Base-by-base conservation (phyloP, 352 stramenopile species). In the Globisporangium rhizosaccharum region DNA sequence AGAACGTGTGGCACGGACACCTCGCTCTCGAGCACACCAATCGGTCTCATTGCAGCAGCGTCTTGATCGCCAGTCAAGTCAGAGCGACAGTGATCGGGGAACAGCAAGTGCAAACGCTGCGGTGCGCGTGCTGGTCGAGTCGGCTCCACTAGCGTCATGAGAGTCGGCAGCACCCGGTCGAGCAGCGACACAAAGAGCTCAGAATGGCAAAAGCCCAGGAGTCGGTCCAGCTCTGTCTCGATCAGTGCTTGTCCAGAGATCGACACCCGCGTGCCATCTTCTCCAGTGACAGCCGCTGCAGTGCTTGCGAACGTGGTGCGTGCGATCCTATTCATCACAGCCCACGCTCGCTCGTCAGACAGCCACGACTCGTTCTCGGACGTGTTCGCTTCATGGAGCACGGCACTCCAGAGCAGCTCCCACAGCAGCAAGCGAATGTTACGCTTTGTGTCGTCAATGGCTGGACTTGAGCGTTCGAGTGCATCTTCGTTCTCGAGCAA, bases 351-450 rank as follows among this genome's bases (percentile, higher is more conserved):
- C 23, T 41, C 53, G n/a, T 47, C 39, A 12, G 37, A 48, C 10
- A 52, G 28, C 37, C 45, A 23, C 11, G 18, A 28, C 20, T 52
- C n/a, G 5, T n/a, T 9, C n/a, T 36, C 36, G 7, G 18, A 9
- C 10, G 7, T 5, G 8, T 8, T 33, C 37, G 18, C 15, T 9
- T 18, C 45, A 11, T 58, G 53, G 3, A 57, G 30, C 28, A 33
- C 56, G 23, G 67, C 55, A 20, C 57, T 55, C 71, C 71, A 79
- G 0, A 79, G 51, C 23, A 76, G 56, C 51, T 57, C 69, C 71
- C 71, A 79, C 9, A 79, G 61, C 11, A 79, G 37, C 9, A 64
- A 39, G 45, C 63, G 57, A 25, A 62, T 26, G 41, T 56, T 45
- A 11, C 45, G 64, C 18, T 58, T 68, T 15, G 49, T 30, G 30